Evolutionary conservation across 192 early-diverging fungal species (phyloP), one percentile per base, ranked within the genome.

Genomic region (Umbelopsis sp.): DNA sequence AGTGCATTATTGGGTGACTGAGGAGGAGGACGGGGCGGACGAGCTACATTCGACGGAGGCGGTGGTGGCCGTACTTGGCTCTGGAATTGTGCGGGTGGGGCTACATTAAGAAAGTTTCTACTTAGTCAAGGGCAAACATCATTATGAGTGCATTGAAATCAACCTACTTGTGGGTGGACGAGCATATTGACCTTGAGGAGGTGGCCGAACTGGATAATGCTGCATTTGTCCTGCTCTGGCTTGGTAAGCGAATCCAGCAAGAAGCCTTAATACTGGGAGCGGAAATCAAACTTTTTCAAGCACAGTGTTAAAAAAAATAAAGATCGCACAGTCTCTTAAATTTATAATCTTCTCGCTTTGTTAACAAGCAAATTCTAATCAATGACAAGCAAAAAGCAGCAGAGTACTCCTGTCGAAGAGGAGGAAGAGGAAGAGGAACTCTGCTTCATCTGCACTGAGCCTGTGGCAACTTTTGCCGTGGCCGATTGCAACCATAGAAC

Each of bases 401-500:
- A 27, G 37, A 69, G 44, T 41, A 46, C 35, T 66, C 61, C 76
- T 1, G 76, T 53, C 10, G 80, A 72, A 50, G 78, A 76, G 0
- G 82, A 85, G 41, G 65, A 70, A 13, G 77, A 80, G 13, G 74
- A 80, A 23, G 65, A 53, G 13, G 75, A 82, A 12, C 70, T 81
- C 4, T 98, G 97, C 80, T 90, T 93, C 75, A 98, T 98, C 75
- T 98, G 97, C 74, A 89, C 97, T 0, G 91, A 95, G 22, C 83
- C 87, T 0, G 87, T 98, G 22, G 78, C 78, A 22, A 93, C 87
- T 58, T 94, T 91, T 76, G 93, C 95, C 8, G 80, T 98, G 37
- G 90, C 93, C 2, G 85, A 88, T 58, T 98, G 97, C 77, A 92
- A 98, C 71, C 97, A 98, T 77, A 84, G 89, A n/a, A 91, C 93